A percentile compares a stretch with the other conserved stretches of the same genome.
phyloP scores from a whole-genome alignment of 192 early-diverging fungal species.

The Coemansia reversa region DNA sequence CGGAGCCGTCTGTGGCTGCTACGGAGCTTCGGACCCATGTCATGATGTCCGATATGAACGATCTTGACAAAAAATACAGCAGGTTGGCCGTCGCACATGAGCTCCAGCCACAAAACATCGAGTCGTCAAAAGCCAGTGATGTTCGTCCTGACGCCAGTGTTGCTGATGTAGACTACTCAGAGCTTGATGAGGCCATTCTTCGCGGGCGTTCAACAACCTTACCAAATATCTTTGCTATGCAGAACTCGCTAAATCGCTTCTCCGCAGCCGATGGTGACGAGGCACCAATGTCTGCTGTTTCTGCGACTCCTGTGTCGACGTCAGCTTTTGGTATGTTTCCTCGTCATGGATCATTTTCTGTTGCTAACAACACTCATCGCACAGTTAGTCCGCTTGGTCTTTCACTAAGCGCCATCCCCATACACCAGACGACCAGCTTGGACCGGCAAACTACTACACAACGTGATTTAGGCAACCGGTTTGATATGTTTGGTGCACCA shows the following conservation, averaged over 20 bases:
- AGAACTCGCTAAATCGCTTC: constrained; percentile 33
- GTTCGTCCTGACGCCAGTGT: neutral
- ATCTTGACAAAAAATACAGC: constrained; percentile 31
- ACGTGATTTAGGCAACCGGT: constrained; percentile 17
- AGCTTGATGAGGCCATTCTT: constrained; percentile 53
- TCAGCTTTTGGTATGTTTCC: constrained; percentile 42
- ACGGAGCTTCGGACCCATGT: neutral
- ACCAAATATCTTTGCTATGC: constrained; percentile 41
- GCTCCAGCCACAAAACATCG: neutral
- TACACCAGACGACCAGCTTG: constrained; percentile 44
- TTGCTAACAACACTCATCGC: constrained; percentile 34
- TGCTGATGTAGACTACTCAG: constrained; percentile 38
- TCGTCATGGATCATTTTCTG: constrained; percentile 44
- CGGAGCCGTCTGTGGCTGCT: constrained; percentile 10
- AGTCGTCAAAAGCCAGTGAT: neutral
- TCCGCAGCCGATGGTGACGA: constrained; percentile 17
- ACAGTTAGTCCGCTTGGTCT: constrained; percentile 44
- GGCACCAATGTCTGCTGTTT: constrained; percentile 10
- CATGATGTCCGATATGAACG: constrained; percentile 14
- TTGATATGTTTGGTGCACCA: constrained; percentile 7
- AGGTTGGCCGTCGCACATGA: constrained; percentile 22
- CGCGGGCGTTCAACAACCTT: constrained; percentile 51
- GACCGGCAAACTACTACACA: constrained; percentile 34
- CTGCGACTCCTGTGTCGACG: constrained; percentile 31
- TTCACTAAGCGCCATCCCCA: constrained; percentile 31